Base-by-base conservation (phyloP, 176 grass and related monocot genomes). In the Pharus latifolius region DNA sequence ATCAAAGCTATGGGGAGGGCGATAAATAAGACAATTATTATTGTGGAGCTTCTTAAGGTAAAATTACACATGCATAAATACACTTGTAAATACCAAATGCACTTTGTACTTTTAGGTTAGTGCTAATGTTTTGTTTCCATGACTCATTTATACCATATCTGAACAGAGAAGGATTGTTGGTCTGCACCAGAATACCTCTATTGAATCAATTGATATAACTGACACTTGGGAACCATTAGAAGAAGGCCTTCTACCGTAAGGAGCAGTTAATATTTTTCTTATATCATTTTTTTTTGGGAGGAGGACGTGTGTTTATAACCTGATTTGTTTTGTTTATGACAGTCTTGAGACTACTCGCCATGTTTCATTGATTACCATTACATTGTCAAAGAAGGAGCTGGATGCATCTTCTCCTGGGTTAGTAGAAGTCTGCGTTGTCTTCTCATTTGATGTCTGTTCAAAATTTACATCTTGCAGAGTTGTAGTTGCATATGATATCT, bases 181-280 rank as follows among this genome's bases (percentile, higher is more conserved):
- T 14, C 84, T 91, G 37, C 84, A 91, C 64, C 88, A 91, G 60
- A 81, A 78, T 44, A 87, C 68, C 17, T 58, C 76, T 11, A 84
- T 78, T 63, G 88, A 79, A 63, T 91, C 88, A 37, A 73, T 83
- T 14, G 56, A 87, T 28, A 91, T 91, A 49, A 91, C 76, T 10
- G 88, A 91, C 56, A 87, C 84, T n/a, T 91, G 88, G 88, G 88
- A 91, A 23, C 88, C 88, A 1, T 69, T 91, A 18, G 88, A 91
- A 59, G 88, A 91, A 78, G 88, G 88, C 72, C 80, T 91, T 23
- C 72, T 73, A 31, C 74, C 23, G 88, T 91, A 72, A 67, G 86
- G 31, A 60, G n/a, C 20, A 32, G 14, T 8, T 0, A 51, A 10
- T 7, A 3, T 27, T 56, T 75, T 27, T 1, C 13, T 22, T 57